Evolutionary conservation across 2,329 filamentous ascomycete genomes (phyloP).

Genomic region (Teratosphaeria destructans): DNA sequence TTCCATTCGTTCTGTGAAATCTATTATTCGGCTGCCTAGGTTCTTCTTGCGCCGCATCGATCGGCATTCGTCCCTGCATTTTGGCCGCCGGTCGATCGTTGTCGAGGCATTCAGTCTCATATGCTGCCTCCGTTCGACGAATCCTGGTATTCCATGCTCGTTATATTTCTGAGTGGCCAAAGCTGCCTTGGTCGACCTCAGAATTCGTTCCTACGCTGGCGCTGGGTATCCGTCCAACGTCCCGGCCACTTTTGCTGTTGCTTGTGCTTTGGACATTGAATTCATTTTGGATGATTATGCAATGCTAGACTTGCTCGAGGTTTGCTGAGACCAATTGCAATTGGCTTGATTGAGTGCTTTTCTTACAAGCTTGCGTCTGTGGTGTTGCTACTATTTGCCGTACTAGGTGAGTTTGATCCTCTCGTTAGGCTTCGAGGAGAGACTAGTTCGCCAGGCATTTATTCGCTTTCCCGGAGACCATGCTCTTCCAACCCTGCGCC

Average conservation of each 20-base stretch:
- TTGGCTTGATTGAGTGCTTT: background rate
- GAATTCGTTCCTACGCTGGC: background rate
- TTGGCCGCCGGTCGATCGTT: background rate
- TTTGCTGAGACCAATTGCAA: background rate
- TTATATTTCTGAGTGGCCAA: background rate
- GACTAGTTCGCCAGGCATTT: too few species aligned
- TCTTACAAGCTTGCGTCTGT: background rate
- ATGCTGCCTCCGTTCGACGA: background rate
- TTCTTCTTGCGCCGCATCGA: background rate
- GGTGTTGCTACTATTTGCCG: too few species aligned
- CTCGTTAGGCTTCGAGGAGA: too few species aligned
- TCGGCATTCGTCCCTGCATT: background rate
- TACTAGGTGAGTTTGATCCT: too few species aligned
- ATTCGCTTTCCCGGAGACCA: too few species aligned
- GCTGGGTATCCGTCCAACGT: background rate
- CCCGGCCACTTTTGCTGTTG: background rate
- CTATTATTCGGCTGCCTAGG: background rate
- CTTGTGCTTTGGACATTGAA: background rate
- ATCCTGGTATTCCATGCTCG: background rate
- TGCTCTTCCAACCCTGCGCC: too few species aligned
- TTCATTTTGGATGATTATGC: background rate
- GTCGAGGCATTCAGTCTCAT: background rate
- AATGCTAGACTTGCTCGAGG: background rate
- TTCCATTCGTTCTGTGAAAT: background rate
- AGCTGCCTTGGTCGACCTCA: too few species aligned